Base-by-base conservation (phyloP, 176 grass and related monocot genomes). In the Olyra latifolia region DNA sequence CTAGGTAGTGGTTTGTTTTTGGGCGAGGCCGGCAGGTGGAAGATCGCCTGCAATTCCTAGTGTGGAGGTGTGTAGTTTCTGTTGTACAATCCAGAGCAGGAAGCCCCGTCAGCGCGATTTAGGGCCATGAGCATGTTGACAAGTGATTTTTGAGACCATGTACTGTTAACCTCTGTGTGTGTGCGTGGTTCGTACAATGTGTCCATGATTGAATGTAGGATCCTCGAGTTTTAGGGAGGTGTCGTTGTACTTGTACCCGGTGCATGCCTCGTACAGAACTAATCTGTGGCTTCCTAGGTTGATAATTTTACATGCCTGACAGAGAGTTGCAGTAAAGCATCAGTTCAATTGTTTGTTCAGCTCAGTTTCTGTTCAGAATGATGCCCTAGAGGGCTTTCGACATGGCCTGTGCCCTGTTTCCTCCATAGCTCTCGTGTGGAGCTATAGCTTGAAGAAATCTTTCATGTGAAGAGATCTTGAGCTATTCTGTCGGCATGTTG, bases 221-320 rank as follows among this genome's bases (percentile, higher is more conserved):
- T 79, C 91, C 88, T 93, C 78, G 64, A 88, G 75, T 91, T 91
- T 93, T 93, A 88, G 62, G 73, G 88, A 88, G 88, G 82, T 80
- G 41, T 75, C 13, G 15, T 60, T 54, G 69, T 68, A 75, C 55
- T 72, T 88, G 76, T 81, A 84, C 81, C 71, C 22, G 65, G 77
- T 91, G 43, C 77, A 72, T 91, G 43, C 77, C 72, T 57, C 54
- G 77, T 73, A 71, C 71, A 83, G 61, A 49, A 82, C 89, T 77
- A 77, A 78, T 85, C 62, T 82, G 81, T 77, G 85, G 66, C 32
- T 59, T 85, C 47, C 50, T 74, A 82, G 70, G 81, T 58, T 85
- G 81, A 46, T 70, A 78, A 78, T 66, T 66, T 81, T 82, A 84
- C 59, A 57, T 77, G 72, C 52, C 84, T 88, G 50, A 32, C 44